Evolutionary conservation across 805 yeast species (phyloP).

Genomic region (Starmera caribaea): DNA sequence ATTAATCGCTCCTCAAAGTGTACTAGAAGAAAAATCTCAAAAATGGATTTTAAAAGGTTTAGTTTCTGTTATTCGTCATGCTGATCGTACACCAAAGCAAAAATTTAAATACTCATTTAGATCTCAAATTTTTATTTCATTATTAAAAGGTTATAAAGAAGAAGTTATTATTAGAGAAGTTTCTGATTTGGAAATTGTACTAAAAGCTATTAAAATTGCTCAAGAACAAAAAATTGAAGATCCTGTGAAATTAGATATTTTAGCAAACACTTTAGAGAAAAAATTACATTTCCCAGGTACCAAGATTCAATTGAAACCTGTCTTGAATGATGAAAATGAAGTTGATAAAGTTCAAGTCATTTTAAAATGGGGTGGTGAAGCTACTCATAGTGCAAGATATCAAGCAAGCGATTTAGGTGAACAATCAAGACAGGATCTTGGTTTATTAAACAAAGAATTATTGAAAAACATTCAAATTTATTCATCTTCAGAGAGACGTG

Average conservation of each 20-base stretch:
- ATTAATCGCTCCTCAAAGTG: constrained; percentile 24
- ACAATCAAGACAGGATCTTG: constrained; percentile 86
- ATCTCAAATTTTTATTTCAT: constrained; percentile 74
- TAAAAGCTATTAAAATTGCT: constrained; percentile 78
- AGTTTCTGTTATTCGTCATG: constrained; percentile 89
- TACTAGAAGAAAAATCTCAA: constrained; percentile 39
- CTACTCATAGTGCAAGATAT: constrained; percentile 92
- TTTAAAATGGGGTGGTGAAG: constrained; percentile 99
- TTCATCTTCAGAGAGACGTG: constrained; percentile 93
- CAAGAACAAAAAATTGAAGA: constrained; percentile 76
- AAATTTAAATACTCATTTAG: constrained; percentile 93
- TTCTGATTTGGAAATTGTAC: constrained; percentile 74
- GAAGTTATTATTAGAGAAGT: constrained; percentile 92
- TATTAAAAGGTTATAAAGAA: constrained; percentile 88
- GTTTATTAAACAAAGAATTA: constrained; percentile 75
- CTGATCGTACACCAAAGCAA: constrained; percentile 97
- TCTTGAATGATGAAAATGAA: constrained; percentile 52
- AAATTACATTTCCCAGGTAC: constrained; percentile 92
- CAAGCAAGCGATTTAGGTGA: constrained; percentile 96
- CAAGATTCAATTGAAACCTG: constrained; percentile 90
- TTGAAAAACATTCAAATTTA: constrained; percentile 77
- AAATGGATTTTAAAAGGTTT: constrained; percentile 96
- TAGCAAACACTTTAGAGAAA: constrained; percentile 78
- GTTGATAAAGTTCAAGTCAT: constrained; percentile 95
- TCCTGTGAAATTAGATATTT: constrained; percentile 59